Evolutionary conservation across 768 basidiomycete genomes (phyloP).

Genomic region (Lyophyllum atratum): DNA sequence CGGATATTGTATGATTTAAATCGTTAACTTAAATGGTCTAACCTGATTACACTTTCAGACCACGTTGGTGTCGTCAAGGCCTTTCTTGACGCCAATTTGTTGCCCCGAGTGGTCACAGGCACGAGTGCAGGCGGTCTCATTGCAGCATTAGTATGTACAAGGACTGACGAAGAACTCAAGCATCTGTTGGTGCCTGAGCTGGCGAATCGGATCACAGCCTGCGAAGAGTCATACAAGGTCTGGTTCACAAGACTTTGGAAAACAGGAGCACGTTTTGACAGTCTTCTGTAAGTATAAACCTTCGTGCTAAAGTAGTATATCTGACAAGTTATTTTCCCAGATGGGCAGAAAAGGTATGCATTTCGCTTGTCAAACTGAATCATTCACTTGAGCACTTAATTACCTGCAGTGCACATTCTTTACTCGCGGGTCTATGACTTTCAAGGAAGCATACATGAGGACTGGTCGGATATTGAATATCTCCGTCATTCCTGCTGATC

Average conservation of each 20-base stretch:
- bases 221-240: conserved; percentile 71
- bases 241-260: conserved; percentile 75
- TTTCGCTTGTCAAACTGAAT: neutral
- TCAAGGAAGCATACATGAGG: conserved; percentile 89
- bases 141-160: conserved; percentile 75
- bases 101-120: conserved; percentile 93
- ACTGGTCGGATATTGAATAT: conserved; percentile 95
- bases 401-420: conserved; percentile 75
- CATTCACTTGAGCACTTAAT: neutral
- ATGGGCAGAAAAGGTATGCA: conserved; percentile 86
- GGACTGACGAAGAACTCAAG: conserved; percentile 86
- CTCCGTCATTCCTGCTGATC: conserved; percentile 88
- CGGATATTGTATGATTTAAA: conserved; percentile 75
- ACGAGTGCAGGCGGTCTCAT: conserved; percentile 92
- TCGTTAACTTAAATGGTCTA: neutral
- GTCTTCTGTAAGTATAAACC: conserved; percentile 46
- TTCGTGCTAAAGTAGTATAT: neutral
- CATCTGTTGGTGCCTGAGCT: conserved; percentile 77
- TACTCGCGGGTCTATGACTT: conserved; percentile 91
- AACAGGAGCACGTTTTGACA: conserved; percentile 96
- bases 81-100: conserved; percentile 79
- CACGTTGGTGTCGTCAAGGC: conserved; percentile 92
- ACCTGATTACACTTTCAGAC: conserved; percentile 42
- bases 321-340: conserved; percentile 23
- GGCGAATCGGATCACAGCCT: conserved; percentile 81